These are phyloP conservation scores for Megacollybia marginata DNA, from an alignment of 768 basidiomycete species.

Conservation along the genomic window DNA sequence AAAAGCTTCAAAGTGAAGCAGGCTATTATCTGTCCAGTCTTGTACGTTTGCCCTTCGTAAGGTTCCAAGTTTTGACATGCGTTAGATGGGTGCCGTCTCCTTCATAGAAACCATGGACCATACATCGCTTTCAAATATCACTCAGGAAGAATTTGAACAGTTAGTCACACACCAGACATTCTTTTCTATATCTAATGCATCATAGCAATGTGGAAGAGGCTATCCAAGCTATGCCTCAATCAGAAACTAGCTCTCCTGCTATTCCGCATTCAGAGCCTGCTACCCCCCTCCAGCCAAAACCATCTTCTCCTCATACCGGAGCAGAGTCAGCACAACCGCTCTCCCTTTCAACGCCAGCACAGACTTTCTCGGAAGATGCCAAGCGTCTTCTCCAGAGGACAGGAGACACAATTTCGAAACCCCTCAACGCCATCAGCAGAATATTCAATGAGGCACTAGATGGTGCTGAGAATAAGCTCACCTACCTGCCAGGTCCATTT, in stretches of 20 bases:
- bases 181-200: not conserved
- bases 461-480: constrained; percentile 55
- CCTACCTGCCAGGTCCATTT: constrained; percentile 63
- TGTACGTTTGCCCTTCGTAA: constrained; percentile 34
- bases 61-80: not conserved
- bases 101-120: constrained; percentile 99
- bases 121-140: constrained; percentile 87
- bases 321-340: constrained; percentile 87
- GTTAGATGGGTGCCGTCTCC: constrained; percentile 89
- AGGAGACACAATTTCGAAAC: constrained; percentile 85
- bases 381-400: constrained; percentile 82
- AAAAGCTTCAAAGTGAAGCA: constrained; percentile 87
- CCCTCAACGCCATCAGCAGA: constrained; percentile 80
- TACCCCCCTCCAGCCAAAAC: constrained; percentile 7
- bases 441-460: constrained; percentile 85
- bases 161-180: constrained; percentile 17
- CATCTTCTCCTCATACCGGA: constrained; percentile 49
- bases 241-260: constrained; percentile 13
- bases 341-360: constrained; percentile 51
- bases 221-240: constrained; percentile 36
- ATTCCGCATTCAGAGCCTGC: constrained; percentile 6
- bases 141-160: constrained; percentile 89
- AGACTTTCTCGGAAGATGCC: constrained; percentile 62
- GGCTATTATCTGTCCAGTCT: constrained; percentile 97
- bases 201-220: constrained; percentile 46